Conservation (phyloP, 176 grass and related monocot species). For the Tuctoria greenei region DNA sequence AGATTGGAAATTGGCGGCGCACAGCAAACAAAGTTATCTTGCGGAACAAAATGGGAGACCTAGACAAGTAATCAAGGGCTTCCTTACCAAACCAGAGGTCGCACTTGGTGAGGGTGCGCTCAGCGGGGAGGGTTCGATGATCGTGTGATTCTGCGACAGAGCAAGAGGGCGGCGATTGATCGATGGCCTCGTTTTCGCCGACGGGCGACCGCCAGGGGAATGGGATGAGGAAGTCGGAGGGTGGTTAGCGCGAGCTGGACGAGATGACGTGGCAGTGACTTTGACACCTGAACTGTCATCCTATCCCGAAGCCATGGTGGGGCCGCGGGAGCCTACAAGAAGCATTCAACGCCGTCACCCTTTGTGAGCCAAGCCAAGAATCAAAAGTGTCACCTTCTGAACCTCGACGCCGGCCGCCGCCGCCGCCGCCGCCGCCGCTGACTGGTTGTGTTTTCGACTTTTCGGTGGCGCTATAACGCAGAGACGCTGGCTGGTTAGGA, state of each 20-base stretch:
- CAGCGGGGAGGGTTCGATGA: not conserved
- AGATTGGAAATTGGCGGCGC: not conserved
- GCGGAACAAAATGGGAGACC: not conserved
- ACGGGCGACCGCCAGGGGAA: not conserved
- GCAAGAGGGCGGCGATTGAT: not conserved
- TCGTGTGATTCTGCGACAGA: not conserved
- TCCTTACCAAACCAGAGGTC: not conserved
- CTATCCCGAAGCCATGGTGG: not conserved
- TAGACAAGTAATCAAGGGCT: not conserved
- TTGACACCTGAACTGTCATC: not conserved
- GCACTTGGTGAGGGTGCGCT: not conserved
- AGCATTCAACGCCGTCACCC: not conserved
- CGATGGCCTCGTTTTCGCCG: not conserved
- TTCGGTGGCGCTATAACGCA: too few species aligned
- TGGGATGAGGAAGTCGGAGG: not conserved
- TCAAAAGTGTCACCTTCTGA: too few species aligned
- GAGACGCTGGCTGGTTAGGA: too few species aligned
- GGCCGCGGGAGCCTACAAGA: not conserved
- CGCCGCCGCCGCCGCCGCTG: too few species aligned
- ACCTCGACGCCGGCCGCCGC: too few species aligned
- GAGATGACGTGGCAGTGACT: not conserved
- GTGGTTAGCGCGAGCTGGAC: not conserved
- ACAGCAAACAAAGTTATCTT: not conserved
- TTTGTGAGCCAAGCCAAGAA: not conserved
- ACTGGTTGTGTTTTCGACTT: too few species aligned